phyloP scores from a whole-genome alignment of 805 yeast genomes.

The Barnettozyma vustinii region DNA sequence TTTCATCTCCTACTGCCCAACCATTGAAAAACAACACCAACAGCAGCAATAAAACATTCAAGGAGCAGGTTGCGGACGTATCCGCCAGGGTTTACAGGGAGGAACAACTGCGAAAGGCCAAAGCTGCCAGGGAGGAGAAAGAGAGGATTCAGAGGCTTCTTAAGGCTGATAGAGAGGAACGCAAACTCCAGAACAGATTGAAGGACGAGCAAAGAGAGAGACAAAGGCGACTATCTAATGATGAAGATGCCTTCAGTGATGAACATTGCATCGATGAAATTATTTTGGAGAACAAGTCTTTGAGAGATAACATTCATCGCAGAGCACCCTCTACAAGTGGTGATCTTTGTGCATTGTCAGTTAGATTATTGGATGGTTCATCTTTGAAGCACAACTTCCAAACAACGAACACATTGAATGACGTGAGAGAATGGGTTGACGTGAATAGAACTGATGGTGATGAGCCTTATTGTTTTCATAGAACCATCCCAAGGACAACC shows the following conservation, averaged over 20 bases:
- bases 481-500: constrained; percentile 54
- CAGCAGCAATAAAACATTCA: constrained; percentile 24
- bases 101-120: constrained; percentile 31
- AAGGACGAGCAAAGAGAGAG: constrained; percentile 15
- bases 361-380: constrained; percentile 65
- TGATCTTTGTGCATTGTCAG: constrained; percentile 39
- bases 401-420: constrained; percentile 39
- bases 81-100: constrained; percentile 35
- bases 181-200: constrained; percentile 24
- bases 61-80: constrained; percentile 37
- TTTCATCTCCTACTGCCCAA: neutral
- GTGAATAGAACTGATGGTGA: constrained; percentile 42
- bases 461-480: constrained; percentile 41
- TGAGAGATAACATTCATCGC: constrained; percentile 19
- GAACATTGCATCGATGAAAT: constrained; percentile 21
- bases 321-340: constrained; percentile 8
- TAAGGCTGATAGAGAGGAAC: constrained; percentile 47
- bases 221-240: constrained; percentile 18
- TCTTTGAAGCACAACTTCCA: constrained; percentile 48
- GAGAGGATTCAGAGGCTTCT: constrained; percentile 49
- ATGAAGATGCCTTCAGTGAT: constrained; percentile 25
- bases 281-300: constrained; percentile 16
- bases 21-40: no score
- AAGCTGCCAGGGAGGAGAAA: constrained; percentile 42
- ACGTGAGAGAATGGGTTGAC: constrained; percentile 61